Percentiles rank a stretch among this genome's conserved stretches.
phyloP scores from a whole-genome alignment of 768 basidiomycete genomes.

The Trametes cinnabarina region DNA sequence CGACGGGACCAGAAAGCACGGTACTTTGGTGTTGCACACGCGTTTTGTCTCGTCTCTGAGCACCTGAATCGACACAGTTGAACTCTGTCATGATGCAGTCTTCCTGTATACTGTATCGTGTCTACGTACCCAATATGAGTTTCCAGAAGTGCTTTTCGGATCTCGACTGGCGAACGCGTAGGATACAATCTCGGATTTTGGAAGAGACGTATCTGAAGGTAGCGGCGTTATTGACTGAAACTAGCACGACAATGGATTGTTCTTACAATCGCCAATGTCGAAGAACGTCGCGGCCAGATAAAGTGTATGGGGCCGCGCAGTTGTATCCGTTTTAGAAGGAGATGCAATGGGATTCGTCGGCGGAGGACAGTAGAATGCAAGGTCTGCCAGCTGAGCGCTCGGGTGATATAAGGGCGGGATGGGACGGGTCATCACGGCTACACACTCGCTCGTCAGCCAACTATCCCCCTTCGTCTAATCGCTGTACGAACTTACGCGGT shows the following conservation, averaged over 20 bases:
- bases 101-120: too few relatives aligned
- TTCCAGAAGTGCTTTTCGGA: conserved; percentile 15
- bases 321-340: conserved; percentile 25
- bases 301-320: conserved; percentile 32
- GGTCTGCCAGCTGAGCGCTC: conserved; percentile 37
- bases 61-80: neutral
- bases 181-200: conserved; percentile 36
- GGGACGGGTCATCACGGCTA: conserved; percentile 45
- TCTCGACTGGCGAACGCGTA: conserved; percentile 30
- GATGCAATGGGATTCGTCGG: conserved; percentile 22
- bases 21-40: conserved; percentile 42
- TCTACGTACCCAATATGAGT: conserved; percentile 40
- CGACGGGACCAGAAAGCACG: conserved; percentile 45
- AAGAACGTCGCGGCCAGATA: conserved; percentile 53
- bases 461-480: neutral
- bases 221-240: neutral
- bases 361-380: conserved; percentile 41
- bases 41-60: conserved; percentile 28
- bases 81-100: neutral
- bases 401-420: conserved; percentile 44
- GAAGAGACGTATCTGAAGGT: conserved; percentile 32
- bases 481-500: conserved; percentile 39
- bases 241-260: neutral
- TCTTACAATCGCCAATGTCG: conserved; percentile 63
- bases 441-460: neutral